phyloP scores from a whole-genome alignment of 768 basidiomycete species.

The Pleurotus cornucopiae region DNA sequence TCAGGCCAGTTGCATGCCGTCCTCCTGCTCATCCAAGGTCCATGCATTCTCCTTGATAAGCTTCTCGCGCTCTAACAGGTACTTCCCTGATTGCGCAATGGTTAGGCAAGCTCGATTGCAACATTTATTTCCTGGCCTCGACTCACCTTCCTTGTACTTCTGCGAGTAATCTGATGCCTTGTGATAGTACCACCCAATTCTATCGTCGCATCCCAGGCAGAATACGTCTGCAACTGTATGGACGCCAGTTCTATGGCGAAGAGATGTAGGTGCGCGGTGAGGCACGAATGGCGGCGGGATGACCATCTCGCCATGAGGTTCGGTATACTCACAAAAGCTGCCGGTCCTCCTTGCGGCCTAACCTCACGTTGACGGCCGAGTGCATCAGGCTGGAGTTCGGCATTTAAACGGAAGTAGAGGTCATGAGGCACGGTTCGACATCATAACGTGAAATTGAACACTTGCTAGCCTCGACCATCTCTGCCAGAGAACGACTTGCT shows the following conservation, averaged over 20 bases:
- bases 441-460: conserved; percentile 15
- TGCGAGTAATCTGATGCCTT: conserved; percentile 72
- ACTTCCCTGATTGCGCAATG: conserved; percentile 53
- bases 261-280: conserved; percentile 2
- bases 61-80: conserved; percentile 75
- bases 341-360: conserved; percentile 72
- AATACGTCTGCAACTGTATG: conserved; percentile 80
- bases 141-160: conserved; percentile 82
- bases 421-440: neutral
- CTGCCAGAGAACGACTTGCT: conserved; percentile 83
- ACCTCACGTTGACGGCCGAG: conserved; percentile 69
- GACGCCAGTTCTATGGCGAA: conserved; percentile 58
- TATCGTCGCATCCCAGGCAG: conserved; percentile 75
- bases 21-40: conserved; percentile 46
- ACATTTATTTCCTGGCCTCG: neutral
- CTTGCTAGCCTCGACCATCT: conserved; percentile 79
- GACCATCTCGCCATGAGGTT: neutral
- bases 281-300: conserved; percentile 2
- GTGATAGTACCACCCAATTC: conserved; percentile 81
- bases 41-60: conserved; percentile 81
- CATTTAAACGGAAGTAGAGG: neutral
- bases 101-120: neutral
- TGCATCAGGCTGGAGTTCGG: conserved; percentile 59
- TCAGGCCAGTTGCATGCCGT: neutral
- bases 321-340: conserved; percentile 51